Evolutionary conservation across 2,329 filamentous ascomycete species (phyloP).

Genomic region (Apiospora phragmitis): DNA sequence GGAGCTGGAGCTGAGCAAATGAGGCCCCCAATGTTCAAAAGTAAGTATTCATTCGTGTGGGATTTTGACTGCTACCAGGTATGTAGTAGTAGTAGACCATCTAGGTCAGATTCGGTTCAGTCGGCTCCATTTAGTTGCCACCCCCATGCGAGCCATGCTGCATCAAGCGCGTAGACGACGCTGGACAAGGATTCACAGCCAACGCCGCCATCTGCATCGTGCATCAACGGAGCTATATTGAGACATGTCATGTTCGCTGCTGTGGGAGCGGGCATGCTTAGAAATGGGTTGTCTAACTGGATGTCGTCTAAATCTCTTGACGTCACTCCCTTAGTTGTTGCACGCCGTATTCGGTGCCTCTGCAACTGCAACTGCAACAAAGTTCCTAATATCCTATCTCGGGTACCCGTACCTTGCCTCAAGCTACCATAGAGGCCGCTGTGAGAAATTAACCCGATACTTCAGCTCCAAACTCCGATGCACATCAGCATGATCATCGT

Average conservation of each 20-base stretch:
- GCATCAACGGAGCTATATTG: not conserved
- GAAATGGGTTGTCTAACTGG: not conserved
- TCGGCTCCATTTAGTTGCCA: not conserved
- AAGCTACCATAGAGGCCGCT: not conserved
- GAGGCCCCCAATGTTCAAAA: not conserved
- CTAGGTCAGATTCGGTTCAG: not conserved
- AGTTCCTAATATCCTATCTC: not conserved
- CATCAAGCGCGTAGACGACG: conserved; percentile 4
- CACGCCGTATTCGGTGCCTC: not conserved
- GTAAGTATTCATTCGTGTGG: not conserved
- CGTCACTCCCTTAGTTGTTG: not conserved
- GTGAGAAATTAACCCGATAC: not conserved
- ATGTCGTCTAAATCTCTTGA: not conserved
- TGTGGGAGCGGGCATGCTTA: not conserved
- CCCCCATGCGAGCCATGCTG: not conserved
- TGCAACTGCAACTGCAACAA: conserved; percentile 1
- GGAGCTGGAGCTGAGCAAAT: not conserved
- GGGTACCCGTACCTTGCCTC: not conserved
- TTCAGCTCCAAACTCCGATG: not conserved
- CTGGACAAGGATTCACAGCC: conserved; percentile 6
- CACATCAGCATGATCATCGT: not conserved
- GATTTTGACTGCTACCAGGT: not conserved
- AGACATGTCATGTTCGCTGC: not conserved
- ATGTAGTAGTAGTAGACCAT: not conserved
- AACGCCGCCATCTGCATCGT: conserved; percentile 1